Percentiles rank a stretch among this genome's conserved stretches.
phyloP scores from a whole-genome alignment of 495 filamentous ascomycete species.

The Hyphodiscus hymeniophilus region DNA sequence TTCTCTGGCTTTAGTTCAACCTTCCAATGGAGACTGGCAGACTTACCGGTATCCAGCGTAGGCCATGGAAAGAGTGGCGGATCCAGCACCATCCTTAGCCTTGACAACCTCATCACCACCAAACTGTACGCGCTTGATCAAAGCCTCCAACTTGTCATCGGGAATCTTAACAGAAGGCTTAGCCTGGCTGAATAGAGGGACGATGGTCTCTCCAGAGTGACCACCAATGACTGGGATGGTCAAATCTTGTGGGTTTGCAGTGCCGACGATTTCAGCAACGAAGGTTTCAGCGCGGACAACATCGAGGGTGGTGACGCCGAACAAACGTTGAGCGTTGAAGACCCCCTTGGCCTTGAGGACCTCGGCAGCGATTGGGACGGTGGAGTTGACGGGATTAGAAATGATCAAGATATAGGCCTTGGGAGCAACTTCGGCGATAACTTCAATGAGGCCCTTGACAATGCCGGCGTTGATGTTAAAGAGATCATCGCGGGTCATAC shows the following conservation, averaged over 20 bases:
- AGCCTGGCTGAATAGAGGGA: constrained; percentile 91
- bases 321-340: constrained; percentile 88
- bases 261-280: constrained; percentile 74
- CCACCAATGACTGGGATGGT: constrained; percentile 91
- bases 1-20: constrained; percentile 31
- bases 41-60: constrained; percentile 84
- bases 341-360: constrained; percentile 86
- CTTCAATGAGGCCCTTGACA: constrained; percentile 76
- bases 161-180: constrained; percentile 73
- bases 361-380: constrained; percentile 95
- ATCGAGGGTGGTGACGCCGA: constrained; percentile 96
- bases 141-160: constrained; percentile 71
- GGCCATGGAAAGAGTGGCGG: constrained; percentile 96
- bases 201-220: constrained; percentile 96
- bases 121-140: constrained; percentile 93
- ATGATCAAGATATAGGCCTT: constrained; percentile 94
- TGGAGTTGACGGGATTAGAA: constrained; percentile 99
- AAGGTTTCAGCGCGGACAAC: constrained; percentile 98
- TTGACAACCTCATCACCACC: constrained; percentile 99
- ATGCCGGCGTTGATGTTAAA: constrained; percentile 98
- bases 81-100: constrained; percentile 97
- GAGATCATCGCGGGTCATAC: constrained; percentile 98
- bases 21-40: neutral
- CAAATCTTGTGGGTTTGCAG: constrained; percentile 66
- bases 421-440: constrained; percentile 76